Evolutionary conservation across 768 basidiomycete species (phyloP).

Genomic region (Amylocystis lapponica): DNA sequence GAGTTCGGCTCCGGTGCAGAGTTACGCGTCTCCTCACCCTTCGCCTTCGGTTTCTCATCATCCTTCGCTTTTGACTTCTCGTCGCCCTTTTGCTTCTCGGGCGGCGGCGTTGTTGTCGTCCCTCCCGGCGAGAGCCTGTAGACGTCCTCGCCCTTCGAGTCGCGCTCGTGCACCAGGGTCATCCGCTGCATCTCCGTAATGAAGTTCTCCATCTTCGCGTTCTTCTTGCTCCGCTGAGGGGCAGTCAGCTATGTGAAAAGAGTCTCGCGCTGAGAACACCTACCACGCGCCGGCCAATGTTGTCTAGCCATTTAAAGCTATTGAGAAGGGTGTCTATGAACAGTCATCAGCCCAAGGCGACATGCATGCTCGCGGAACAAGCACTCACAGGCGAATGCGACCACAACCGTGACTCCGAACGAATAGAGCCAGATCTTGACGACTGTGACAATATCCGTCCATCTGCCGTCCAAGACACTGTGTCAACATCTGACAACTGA

Average conservation of each 20-base stretch:
- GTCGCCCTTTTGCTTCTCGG: neutral
- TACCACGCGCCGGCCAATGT: slow-evolving; percentile 28
- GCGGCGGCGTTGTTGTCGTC: neutral
- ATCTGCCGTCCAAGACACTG: no score
- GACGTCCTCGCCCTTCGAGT: slow-evolving; percentile 10
- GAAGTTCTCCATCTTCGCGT: slow-evolving; percentile 35
- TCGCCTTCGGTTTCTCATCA: neutral
- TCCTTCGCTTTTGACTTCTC: neutral
- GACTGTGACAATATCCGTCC: slow-evolving; percentile 36
- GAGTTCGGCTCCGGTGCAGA: neutral
- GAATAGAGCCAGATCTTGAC: slow-evolving; percentile 36
- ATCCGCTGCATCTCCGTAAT: slow-evolving; percentile 32
- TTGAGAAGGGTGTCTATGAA: slow-evolving; percentile 29
- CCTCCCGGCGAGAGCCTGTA: slow-evolving; percentile 16
- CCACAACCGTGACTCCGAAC: slow-evolving; percentile 33
- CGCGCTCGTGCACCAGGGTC: slow-evolving; percentile 35
- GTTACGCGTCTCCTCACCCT: neutral
- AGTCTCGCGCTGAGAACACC: neutral
- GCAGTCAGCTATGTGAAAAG: neutral
- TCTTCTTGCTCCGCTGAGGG: slow-evolving; percentile 25
- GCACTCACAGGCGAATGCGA: slow-evolving; percentile 28
- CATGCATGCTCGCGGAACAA: neutral
- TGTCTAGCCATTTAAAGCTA: slow-evolving; percentile 33
- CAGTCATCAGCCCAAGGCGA: neutral
- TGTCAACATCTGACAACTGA: no score